A percentile compares a stretch with the other conserved stretches of the same genome.
Conservation (phyloP, 768 basidiomycete species). For the Lactarius quietus region DNA sequence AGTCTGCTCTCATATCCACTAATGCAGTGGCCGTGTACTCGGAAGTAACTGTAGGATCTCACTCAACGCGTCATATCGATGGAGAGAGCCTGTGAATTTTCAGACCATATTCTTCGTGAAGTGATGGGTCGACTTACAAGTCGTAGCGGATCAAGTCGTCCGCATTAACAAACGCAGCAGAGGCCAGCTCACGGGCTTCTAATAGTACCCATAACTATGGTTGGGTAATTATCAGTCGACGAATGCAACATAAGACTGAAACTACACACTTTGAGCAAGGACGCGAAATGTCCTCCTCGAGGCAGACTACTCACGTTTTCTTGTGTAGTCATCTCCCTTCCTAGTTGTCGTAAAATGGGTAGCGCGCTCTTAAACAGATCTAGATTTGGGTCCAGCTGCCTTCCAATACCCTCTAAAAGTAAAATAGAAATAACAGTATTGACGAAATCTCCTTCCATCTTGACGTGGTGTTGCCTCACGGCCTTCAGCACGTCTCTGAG, state of each 20-base stretch:
- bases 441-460: constrained; percentile 98
- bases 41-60: not conserved
- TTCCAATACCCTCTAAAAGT: constrained; percentile 91
- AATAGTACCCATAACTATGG: constrained; percentile 86
- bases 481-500: constrained; percentile 82
- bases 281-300: constrained; percentile 69
- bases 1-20: not conserved
- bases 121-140: constrained; percentile 51
- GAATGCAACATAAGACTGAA: not conserved
- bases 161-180: constrained; percentile 69
- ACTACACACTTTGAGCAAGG: constrained; percentile 76
- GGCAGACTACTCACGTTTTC: constrained; percentile 61
- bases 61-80: constrained; percentile 37
- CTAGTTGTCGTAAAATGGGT: constrained; percentile 89
- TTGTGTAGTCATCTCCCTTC: constrained; percentile 83
- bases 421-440: constrained; percentile 96
- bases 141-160: constrained; percentile 89
- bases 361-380: constrained; percentile 95
- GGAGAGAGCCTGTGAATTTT: constrained; percentile 46
- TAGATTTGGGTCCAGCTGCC: constrained; percentile 86
- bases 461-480: constrained; percentile 91
- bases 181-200: constrained; percentile 86
- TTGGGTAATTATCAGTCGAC: constrained; percentile 10
- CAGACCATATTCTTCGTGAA: constrained; percentile 1
- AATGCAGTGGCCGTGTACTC: not conserved